phyloP scores from a whole-genome alignment of 2,329 filamentous ascomycete species.

The Epichloe brachyelytri region DNA sequence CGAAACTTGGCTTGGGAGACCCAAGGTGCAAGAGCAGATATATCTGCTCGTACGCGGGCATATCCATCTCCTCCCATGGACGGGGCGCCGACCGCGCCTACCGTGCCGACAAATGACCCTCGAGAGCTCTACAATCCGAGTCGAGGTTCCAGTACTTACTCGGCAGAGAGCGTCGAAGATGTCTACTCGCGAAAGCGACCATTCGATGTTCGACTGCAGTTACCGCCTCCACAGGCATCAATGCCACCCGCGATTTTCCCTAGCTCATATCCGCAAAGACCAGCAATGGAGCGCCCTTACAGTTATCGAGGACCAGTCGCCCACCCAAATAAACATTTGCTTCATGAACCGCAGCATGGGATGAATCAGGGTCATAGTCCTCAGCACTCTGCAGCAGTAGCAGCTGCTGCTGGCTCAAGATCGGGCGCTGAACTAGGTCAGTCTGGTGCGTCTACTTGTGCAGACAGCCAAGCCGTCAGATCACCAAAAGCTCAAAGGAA shows the following conservation, averaged over 20 bases:
- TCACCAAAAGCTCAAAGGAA: constrained; percentile 52
- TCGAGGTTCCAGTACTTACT: constrained; percentile 30
- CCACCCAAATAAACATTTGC: constrained; percentile 14
- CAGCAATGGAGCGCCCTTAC: constrained; percentile 11
- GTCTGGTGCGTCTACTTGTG: constrained; percentile 20
- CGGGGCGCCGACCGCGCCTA: constrained; percentile 54
- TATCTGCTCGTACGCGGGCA: constrained; percentile 43
- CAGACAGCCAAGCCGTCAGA: constrained; percentile 34
- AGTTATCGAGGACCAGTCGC: constrained; percentile 14
- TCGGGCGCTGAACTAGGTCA: constrained; percentile 11
- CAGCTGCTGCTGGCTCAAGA: constrained; percentile 7
- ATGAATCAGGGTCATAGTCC: constrained; percentile 4
- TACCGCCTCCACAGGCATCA: constrained; percentile 13
- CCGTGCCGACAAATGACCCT: constrained; percentile 44
- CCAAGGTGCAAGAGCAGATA: constrained; percentile 22
- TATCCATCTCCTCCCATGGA: constrained; percentile 67
- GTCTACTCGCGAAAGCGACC: constrained; percentile 25
- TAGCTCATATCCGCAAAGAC: constrained; percentile 15
- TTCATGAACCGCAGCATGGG: constrained; percentile 9
- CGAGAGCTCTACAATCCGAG: constrained; percentile 43
- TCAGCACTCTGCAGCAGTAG: constrained; percentile 11
- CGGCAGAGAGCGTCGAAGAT: constrained; percentile 32
- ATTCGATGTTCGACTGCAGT: constrained; percentile 12
- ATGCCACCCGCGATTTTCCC: constrained; percentile 9
- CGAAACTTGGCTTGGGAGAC: constrained; percentile 3